Conservation (phyloP, 2,329 filamentous ascomycete species). For the Claviceps arundinis region DNA sequence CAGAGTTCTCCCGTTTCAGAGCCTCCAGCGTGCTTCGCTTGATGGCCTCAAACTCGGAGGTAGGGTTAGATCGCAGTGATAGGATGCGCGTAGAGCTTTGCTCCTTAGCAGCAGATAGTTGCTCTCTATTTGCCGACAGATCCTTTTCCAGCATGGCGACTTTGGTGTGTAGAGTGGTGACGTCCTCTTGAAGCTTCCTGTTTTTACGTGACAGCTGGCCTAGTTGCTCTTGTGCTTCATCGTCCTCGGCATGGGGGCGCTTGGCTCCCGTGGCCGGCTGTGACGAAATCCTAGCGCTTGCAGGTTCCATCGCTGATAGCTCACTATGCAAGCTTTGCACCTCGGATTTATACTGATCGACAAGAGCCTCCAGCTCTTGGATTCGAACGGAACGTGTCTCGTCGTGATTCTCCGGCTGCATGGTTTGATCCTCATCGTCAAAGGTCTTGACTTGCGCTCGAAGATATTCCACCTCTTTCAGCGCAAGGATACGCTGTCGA, state of each 20-base stretch:
- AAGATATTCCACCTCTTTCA: slow-evolving; percentile 89
- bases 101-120: slow-evolving; percentile 53
- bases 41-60: slow-evolving; percentile 69
- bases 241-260: slow-evolving; percentile 47
- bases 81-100: slow-evolving; percentile 70
- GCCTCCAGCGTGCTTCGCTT: slow-evolving; percentile 68
- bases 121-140: slow-evolving; percentile 56
- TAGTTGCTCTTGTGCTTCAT: slow-evolving; percentile 55
- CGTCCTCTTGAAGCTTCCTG: slow-evolving; percentile 67
- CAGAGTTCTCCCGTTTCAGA: slow-evolving; percentile 70
- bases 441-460: slow-evolving; percentile 83
- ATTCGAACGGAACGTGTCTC: slow-evolving; percentile 61
- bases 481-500: slow-evolving; percentile 68
- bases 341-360: slow-evolving; percentile 77
- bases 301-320: slow-evolving; percentile 48
- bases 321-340: slow-evolving; percentile 62
- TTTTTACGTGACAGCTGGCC: slow-evolving; percentile 81
- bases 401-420: slow-evolving; percentile 70
- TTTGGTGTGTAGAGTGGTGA: slow-evolving; percentile 55
- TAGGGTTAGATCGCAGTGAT: slow-evolving; percentile 83
- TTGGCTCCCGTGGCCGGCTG: slow-evolving; percentile 42
- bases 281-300: slow-evolving; percentile 17
- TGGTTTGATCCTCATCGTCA: slow-evolving; percentile 75
- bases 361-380: slow-evolving; percentile 67
- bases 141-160: slow-evolving; percentile 62